phyloP scores from a whole-genome alignment of 345 rosid genomes.

The Sapria himalayana region DNA sequence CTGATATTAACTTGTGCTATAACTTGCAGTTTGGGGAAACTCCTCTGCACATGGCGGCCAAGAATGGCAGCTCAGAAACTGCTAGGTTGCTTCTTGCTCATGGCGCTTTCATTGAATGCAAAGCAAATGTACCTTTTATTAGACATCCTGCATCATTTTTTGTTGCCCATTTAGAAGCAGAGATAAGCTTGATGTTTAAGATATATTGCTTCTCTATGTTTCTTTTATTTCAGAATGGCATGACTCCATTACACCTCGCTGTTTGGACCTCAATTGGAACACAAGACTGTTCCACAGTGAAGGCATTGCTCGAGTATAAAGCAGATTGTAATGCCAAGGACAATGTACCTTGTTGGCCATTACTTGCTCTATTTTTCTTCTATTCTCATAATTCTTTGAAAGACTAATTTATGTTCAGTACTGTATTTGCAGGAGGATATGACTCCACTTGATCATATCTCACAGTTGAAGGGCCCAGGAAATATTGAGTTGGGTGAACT shows the following conservation, averaged over 20 bases:
- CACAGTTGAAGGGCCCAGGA: slow-evolving; percentile 59
- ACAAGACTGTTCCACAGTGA: slow-evolving; percentile 57
- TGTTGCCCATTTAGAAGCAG: too few species aligned
- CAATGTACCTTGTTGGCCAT: slow-evolving; percentile 23
- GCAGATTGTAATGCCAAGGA: slow-evolving; percentile 89
- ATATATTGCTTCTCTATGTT: slow-evolving; percentile 1
- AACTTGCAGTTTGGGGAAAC: slow-evolving; percentile 91
- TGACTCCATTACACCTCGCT: slow-evolving; percentile 94
- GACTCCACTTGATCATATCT: slow-evolving; percentile 84
- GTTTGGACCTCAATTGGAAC: slow-evolving; percentile 83
- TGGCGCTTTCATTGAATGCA: slow-evolving; percentile 81
- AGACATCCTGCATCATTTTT: slow-evolving; percentile 1
- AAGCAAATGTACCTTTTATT: slow-evolving; percentile 48
- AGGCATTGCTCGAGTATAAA: slow-evolving; percentile 59
- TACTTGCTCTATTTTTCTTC: not conserved
- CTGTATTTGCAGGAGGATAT: slow-evolving; percentile 46
- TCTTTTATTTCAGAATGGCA: slow-evolving; percentile 49
- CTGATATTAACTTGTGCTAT: too few species aligned
- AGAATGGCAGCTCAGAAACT: slow-evolving; percentile 84
- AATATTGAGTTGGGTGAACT: slow-evolving; percentile 46
- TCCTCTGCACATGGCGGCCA: slow-evolving; percentile 98
- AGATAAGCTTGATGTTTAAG: too few species aligned
- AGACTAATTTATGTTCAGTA: not conserved
- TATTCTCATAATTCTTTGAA: not conserved
- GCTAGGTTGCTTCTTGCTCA: slow-evolving; percentile 52